Conservation (phyloP, 2,329 filamentous ascomycete genomes). For the Zymoseptoria crescenta region DNA sequence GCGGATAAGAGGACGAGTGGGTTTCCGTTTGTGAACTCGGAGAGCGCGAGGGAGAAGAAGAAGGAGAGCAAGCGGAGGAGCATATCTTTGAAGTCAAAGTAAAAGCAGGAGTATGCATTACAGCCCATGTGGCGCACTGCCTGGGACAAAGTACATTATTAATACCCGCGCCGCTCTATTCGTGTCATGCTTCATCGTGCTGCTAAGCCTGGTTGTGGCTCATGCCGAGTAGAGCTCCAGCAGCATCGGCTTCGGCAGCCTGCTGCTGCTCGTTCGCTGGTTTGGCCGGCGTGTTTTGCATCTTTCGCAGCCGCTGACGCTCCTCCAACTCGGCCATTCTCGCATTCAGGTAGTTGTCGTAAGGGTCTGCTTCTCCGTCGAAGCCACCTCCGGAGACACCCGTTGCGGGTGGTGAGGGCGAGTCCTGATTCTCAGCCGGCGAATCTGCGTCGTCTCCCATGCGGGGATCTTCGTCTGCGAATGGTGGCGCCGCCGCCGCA, state of each 20-base stretch:
- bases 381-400: slow-evolving; percentile 25
- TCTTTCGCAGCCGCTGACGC: slow-evolving; percentile 18
- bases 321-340: slow-evolving; percentile 25
- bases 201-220: slow-evolving; percentile 5
- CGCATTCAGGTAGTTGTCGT: slow-evolving; percentile 27
- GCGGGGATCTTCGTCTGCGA: slow-evolving; percentile 4
- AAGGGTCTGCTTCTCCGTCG: slow-evolving; percentile 28
- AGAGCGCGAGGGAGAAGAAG: slow-evolving; percentile 25
- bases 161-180: not conserved
- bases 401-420: slow-evolving; percentile 24
- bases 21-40: slow-evolving; percentile 56
- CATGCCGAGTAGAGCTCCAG: slow-evolving; percentile 22
- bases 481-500: not conserved
- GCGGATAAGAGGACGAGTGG: slow-evolving; percentile 59
- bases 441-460: slow-evolving; percentile 9
- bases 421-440: slow-evolving; percentile 1
- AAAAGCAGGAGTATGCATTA: not conserved
- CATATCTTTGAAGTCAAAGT: slow-evolving; percentile 16
- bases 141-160: not conserved
- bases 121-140: slow-evolving; percentile 1
- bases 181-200: not conserved
- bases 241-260: slow-evolving; percentile 20
- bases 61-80: slow-evolving; percentile 23
- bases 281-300: slow-evolving; percentile 22
- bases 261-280: slow-evolving; percentile 9